Conservation (phyloP, 2,329 filamentous ascomycete genomes). For the Pseudogymnoascus sp. region DNA sequence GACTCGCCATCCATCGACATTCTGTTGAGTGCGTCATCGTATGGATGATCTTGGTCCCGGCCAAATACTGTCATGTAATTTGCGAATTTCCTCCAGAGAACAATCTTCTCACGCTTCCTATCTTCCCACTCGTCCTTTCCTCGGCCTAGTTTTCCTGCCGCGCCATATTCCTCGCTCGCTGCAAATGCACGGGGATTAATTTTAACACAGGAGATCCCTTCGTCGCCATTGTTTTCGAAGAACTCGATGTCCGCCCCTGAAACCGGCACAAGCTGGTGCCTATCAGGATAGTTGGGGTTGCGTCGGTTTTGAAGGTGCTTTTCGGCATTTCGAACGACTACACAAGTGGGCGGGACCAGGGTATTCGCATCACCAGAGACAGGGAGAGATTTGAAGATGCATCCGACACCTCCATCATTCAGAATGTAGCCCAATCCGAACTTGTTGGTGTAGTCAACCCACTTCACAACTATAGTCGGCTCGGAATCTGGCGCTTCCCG, state of each 20-base stretch:
- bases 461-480: constrained; percentile 63
- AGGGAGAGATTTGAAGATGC: constrained; percentile 47
- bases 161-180: constrained; percentile 46
- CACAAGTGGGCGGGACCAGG: constrained; percentile 58
- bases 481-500: constrained; percentile 45
- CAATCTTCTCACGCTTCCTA: constrained; percentile 55
- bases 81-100: constrained; percentile 65
- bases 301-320: constrained; percentile 56
- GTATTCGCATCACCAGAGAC: constrained; percentile 41
- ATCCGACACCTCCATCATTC: constrained; percentile 72
- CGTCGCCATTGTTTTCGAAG: constrained; percentile 61
- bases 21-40: constrained; percentile 36
- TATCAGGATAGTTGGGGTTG: constrained; percentile 46
- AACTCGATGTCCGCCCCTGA: constrained; percentile 55
- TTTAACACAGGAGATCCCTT: constrained; percentile 53
- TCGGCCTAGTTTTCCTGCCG: constrained; percentile 50
- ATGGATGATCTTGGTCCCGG: constrained; percentile 53
- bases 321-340: constrained; percentile 64
- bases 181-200: constrained; percentile 56
- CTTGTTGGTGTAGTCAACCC: constrained; percentile 85
- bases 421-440: constrained; percentile 78
- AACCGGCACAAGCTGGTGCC: constrained; percentile 56
- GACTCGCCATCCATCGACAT: constrained; percentile 13
- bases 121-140: constrained; percentile 59
- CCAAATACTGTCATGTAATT: constrained; percentile 69